phyloP scores from a whole-genome alignment of 2,329 filamentous ascomycete genomes.

The Epichloe baconii region DNA sequence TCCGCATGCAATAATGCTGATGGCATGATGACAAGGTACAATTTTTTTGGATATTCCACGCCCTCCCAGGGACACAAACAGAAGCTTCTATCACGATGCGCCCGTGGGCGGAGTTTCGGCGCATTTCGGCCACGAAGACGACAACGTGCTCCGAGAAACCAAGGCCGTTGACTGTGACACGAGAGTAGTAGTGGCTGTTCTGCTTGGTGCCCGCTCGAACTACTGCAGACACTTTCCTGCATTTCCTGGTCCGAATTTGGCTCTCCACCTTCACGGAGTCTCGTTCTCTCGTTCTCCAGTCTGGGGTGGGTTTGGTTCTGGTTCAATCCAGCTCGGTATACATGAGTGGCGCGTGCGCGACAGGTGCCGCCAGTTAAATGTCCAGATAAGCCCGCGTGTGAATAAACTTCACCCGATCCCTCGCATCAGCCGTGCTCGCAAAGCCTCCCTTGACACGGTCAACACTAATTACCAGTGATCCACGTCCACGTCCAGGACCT shows the following conservation, averaged over 20 bases:
- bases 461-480: background rate
- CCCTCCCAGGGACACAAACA: background rate
- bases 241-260: background rate
- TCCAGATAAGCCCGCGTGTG: background rate
- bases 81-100: background rate
- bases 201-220: slow-evolving; percentile 3
- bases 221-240: slow-evolving; percentile 1
- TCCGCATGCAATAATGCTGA: background rate
- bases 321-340: background rate
- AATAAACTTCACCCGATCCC: background rate
- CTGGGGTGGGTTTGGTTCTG: no score
- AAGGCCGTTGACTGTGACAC: slow-evolving; percentile 2
- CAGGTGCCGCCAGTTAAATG: background rate
- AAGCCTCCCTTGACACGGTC: background rate
- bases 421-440: background rate
- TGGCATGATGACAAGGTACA: background rate
- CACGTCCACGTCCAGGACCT: background rate
- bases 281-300: background rate
- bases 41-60: background rate
- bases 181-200: slow-evolving; percentile 1
- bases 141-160: slow-evolving; percentile 11
- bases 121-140: slow-evolving; percentile 13
- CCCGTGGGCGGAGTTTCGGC: slow-evolving; percentile 8
- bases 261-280: no score
- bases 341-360: background rate